Percentiles rank a stretch among this genome's conserved stretches.
These are phyloP conservation scores for Macrolepiota albuminosa DNA, from an alignment of 768 basidiomycete genomes.

Conservation along the genomic window DNA sequence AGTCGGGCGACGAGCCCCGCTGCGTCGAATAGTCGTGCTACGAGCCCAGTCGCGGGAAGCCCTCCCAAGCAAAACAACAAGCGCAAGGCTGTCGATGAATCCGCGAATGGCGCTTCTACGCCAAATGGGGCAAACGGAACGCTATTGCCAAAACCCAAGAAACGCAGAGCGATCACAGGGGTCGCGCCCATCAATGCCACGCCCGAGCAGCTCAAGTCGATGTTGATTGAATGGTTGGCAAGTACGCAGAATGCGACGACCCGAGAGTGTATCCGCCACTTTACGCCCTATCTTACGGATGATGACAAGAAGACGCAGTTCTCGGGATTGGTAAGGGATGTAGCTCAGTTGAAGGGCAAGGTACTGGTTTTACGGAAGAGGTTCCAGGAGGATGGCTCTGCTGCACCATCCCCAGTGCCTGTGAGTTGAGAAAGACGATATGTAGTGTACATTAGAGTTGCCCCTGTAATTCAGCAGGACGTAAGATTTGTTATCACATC, in stretches of 20 bases:
- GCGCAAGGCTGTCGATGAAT: constrained; percentile 43
- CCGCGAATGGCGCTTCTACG: constrained; percentile 19
- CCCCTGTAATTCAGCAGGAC: too few species aligned
- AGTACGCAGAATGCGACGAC: constrained; percentile 68
- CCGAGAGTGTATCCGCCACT: constrained; percentile 75
- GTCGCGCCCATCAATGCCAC: constrained; percentile 32
- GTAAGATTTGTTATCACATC: too few species aligned
- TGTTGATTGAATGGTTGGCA: constrained; percentile 75
- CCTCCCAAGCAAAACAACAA: constrained; percentile 31
- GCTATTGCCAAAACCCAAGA: constrained; percentile 37
- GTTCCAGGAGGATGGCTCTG: constrained; percentile 27
- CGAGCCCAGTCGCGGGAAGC: constrained; percentile 36
- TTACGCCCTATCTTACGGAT: constrained; percentile 69
- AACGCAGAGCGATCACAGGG: constrained; percentile 47
- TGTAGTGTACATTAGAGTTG: background rate
- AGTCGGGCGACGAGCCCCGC: constrained; percentile 53
- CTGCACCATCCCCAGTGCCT: constrained; percentile 27
- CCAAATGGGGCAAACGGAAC: constrained; percentile 12
- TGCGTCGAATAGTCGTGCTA: constrained; percentile 32
- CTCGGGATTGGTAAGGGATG: constrained; percentile 75
- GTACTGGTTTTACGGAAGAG: constrained; percentile 52
- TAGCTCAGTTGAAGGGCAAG: constrained; percentile 67
- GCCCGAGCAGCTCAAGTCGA: constrained; percentile 53
- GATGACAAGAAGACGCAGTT: constrained; percentile 68
- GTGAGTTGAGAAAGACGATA: background rate